Percentiles rank a stretch among this genome's conserved stretches.
phyloP scores from a whole-genome alignment of 2,329 filamentous ascomycete species.

The Botrytis byssoidea region DNA sequence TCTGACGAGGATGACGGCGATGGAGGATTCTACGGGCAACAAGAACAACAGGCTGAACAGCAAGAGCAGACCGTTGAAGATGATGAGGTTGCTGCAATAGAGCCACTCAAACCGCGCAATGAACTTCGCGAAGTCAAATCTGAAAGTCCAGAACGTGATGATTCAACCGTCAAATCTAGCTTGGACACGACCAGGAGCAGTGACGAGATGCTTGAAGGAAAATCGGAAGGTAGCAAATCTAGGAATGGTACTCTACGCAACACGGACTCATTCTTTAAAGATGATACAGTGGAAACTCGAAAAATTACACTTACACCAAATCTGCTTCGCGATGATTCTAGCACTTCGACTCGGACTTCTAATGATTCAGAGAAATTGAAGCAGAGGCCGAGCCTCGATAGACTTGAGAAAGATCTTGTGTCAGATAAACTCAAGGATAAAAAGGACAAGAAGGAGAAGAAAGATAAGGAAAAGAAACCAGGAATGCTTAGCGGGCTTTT shows the following conservation, averaged over 20 bases:
- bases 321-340: conserved; percentile 76
- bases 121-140: conserved; percentile 38
- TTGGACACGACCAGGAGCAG: conserved; percentile 51
- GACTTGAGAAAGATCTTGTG: conserved; percentile 65
- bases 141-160: conserved; percentile 30
- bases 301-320: conserved; percentile 97
- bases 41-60: conserved; percentile 47
- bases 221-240: conserved; percentile 59
- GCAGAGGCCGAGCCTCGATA: conserved; percentile 69
- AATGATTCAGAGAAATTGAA: conserved; percentile 51
- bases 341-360: conserved; percentile 42
- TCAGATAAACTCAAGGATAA: conserved; percentile 69
- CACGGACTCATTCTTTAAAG: conserved; percentile 96
- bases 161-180: conserved; percentile 31
- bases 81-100: conserved; percentile 35
- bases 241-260: conserved; percentile 85
- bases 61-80: conserved; percentile 43
- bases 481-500: conserved; percentile 65
- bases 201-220: conserved; percentile 65
- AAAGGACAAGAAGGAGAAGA: conserved; percentile 60
- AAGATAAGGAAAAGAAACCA: conserved; percentile 51
- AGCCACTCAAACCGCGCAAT: conserved; percentile 44
- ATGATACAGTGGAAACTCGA: conserved; percentile 90
- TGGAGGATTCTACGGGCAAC: conserved; percentile 47
- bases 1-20: conserved; percentile 61